Evolutionary conservation across 495 filamentous ascomycete genomes (phyloP).

Genomic region (Aspergillus bertholletiae): DNA sequence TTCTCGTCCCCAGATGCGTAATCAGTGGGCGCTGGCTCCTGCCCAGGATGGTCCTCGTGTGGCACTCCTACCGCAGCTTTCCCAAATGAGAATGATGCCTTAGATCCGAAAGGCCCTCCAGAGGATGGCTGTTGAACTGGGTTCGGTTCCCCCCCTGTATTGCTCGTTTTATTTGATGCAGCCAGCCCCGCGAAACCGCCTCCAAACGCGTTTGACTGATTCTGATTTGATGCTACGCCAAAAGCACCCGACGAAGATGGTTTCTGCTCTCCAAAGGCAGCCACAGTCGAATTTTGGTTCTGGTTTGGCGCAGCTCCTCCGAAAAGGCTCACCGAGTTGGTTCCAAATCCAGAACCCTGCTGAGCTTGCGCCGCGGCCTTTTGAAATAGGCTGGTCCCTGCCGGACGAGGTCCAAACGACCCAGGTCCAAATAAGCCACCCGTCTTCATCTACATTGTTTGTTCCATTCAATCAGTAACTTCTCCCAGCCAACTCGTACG

Average conservation of each 20-base stretch:
- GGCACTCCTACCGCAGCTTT: not conserved
- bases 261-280: not conserved
- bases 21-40: not conserved
- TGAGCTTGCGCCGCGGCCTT: not conserved
- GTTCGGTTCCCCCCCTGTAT: not conserved
- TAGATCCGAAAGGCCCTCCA: not conserved
- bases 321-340: not conserved
- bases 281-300: not conserved
- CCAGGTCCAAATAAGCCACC: not conserved
- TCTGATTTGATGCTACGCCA: not conserved
- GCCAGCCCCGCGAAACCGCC: not conserved
- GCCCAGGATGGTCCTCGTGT: not conserved
- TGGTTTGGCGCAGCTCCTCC: not conserved
- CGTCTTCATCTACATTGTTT: no score
- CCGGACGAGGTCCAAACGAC: not conserved
- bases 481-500: not conserved
- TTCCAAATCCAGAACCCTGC: not conserved
- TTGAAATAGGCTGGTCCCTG: not conserved
- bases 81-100: not conserved
- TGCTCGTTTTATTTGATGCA: not conserved
- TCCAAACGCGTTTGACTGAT: not conserved
- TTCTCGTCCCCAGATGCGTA: no score
- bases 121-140: not conserved
- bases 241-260: not conserved
- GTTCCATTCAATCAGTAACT: not conserved